Base-by-base conservation (phyloP, 305 asterid genomes). In the Withania somnifera region DNA sequence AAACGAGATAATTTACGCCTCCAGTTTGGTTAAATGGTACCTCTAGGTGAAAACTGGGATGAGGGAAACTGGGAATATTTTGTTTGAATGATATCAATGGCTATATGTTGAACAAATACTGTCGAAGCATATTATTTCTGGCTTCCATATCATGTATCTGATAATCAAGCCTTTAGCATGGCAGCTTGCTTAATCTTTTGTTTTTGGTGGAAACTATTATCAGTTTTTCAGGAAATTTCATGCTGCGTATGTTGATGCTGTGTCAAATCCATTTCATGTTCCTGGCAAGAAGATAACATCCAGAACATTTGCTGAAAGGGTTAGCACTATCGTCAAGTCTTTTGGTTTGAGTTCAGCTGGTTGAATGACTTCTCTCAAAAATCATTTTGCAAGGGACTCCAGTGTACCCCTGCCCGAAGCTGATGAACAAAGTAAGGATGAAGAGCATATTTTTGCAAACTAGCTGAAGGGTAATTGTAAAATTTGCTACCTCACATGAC, bases 241-340 rank as follows among this genome's bases (percentile, higher is more conserved):
- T 78, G 89, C 95, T 17, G 97, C 97, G 54, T 94, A 96, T 79
- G 95, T 92, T 11, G 98, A 96, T 88, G 99, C 98, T 54, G 99
- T 96, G 64, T 94, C 98, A 36, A 96, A 96, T 64, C 98, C 99
- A 67, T 96, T 96, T 89, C 99, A 96, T 84, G 92, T 94, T 40
- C 98, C 97, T 32, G 99, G 99, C 69, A 94, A 94, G 89, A 94
- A 92, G 90, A 96, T 94, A 79, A 90, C 97, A 22, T 94, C 98
- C 79, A 92, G 81, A 84, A 86, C 78, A 51, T 96, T 93, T 84
- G 98, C 97, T 19, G 95, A 90, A 85, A 91, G 94, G 85, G 97
- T 96, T 61, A 87, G 94, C 84, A 71, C 86, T 32, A 91, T 96
- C 6, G 99, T 96, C 79, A 90, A 93, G 86, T 88, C 98, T 56